A percentile compares a stretch with the other conserved stretches of the same genome.
These are phyloP conservation scores for Lepidium didymum DNA, from an alignment of 345 rosid genomes.

Conservation along the genomic window DNA sequence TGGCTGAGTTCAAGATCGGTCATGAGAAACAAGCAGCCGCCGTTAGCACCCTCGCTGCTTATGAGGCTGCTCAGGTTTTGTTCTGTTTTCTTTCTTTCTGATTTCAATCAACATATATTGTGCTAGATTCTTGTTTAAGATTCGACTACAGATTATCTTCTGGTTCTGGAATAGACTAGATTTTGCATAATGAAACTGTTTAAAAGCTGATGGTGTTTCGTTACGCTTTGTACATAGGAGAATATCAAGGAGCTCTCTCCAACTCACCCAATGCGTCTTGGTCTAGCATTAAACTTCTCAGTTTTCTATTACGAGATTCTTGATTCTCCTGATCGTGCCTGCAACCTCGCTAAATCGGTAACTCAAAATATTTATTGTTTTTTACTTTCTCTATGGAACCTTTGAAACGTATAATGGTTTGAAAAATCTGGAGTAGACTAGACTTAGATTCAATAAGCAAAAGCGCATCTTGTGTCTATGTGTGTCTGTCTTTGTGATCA, in stretches of 20 bases:
- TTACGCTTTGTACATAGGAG: no score
- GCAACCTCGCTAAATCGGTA: constrained; percentile 92
- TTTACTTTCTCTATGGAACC: no score
- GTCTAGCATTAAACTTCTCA: constrained; percentile 87
- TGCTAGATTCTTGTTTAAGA: background rate
- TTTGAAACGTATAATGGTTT: no score
- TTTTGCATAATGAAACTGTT: no score
- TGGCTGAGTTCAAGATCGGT: constrained; percentile 78
- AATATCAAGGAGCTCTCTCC: constrained; percentile 54
- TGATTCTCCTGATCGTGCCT: constrained; percentile 92
- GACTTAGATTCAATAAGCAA: no score
- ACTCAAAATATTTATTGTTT: no score
- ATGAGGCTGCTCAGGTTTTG: constrained; percentile 75
- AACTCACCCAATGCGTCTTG: constrained; percentile 90
- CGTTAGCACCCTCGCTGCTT: constrained; percentile 68
- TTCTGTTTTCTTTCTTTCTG: background rate
- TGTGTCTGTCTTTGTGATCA: constrained; percentile 17
- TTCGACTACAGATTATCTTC: background rate
- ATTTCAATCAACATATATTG: background rate
- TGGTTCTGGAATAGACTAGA: background rate
- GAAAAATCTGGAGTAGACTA: no score
- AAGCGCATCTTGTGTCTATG: background rate
- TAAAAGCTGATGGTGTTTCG: no score
- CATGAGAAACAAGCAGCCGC: constrained; percentile 78
- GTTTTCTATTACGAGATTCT: constrained; percentile 91